Conservation (phyloP, 495 filamentous ascomycete species). For the Annulohypoxylon stygium region DNA sequence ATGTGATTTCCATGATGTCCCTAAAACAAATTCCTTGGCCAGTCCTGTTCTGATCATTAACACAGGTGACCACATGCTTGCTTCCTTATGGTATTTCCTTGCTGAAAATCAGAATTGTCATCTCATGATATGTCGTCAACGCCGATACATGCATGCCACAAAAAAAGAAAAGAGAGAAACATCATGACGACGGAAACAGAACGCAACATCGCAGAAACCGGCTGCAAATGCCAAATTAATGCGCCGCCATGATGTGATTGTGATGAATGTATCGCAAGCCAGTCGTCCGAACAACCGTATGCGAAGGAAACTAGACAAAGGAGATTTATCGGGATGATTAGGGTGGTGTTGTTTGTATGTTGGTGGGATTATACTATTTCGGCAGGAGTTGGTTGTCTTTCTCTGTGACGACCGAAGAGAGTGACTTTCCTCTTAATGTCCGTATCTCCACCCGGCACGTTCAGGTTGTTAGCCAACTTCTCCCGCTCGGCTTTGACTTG, state of each 20-base stretch:
- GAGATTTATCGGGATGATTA: constrained; percentile 21
- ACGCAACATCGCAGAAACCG: constrained; percentile 30
- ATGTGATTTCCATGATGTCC: constrained; percentile 15
- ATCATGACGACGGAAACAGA: constrained; percentile 15
- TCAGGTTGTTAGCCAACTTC: constrained; percentile 42
- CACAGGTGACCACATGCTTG: constrained; percentile 13
- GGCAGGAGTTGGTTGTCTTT: constrained; percentile 49
- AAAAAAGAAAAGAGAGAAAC: constrained; percentile 23
- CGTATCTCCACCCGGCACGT: constrained; percentile 8
- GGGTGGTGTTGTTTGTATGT: constrained; percentile 35
- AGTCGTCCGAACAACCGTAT: constrained; percentile 8
- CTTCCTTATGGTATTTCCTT: constrained; percentile 38
- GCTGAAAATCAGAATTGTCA: constrained; percentile 29
- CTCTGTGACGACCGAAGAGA: constrained; percentile 55
- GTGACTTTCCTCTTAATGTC: constrained; percentile 56
- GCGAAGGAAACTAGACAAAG: constrained; percentile 21
- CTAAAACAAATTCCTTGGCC: constrained; percentile 28
- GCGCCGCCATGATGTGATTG: background rate
- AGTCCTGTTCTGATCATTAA: constrained; percentile 27
- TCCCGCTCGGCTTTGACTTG: constrained; percentile 58
- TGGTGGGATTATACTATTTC: constrained; percentile 46
- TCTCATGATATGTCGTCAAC: constrained; percentile 44
- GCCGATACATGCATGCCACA: constrained; percentile 42
- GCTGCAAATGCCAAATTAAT: constrained; percentile 26
- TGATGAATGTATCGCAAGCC: constrained; percentile 6